Evolutionary conservation across 768 basidiomycete species (phyloP).

Genomic region (Naganishia antarctica): DNA sequence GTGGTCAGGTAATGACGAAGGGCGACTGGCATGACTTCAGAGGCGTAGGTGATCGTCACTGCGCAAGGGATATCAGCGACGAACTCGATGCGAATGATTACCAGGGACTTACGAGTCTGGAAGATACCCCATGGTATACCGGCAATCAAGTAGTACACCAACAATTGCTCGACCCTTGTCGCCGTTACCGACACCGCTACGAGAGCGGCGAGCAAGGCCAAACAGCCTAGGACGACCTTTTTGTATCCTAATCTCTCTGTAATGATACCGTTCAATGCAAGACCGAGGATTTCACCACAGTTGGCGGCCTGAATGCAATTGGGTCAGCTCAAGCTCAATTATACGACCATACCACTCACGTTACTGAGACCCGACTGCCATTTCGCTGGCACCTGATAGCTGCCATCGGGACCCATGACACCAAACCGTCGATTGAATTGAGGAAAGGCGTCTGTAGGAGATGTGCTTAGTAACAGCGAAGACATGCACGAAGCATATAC

Average conservation of each 20-base stretch:
- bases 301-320: constrained; percentile 48
- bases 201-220: constrained; percentile 36
- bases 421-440: constrained; percentile 45
- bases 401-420: constrained; percentile 36
- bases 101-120: constrained; percentile 15
- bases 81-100: background rate
- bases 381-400: constrained; percentile 47
- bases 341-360: constrained; percentile 20
- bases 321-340: no score
- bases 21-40: constrained; percentile 45
- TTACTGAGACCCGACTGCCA: constrained; percentile 51
- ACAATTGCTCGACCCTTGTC: constrained; percentile 20
- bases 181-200: constrained; percentile 32
- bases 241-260: constrained; percentile 50
- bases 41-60: constrained; percentile 42
- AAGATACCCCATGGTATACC: constrained; percentile 28
- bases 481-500: background rate
- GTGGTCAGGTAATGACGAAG: constrained; percentile 44
- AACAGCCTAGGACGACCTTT: constrained; percentile 43
- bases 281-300: constrained; percentile 49
- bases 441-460: constrained; percentile 36
- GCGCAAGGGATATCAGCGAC: background rate
- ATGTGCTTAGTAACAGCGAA: background rate
- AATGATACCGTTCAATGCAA: constrained; percentile 47
- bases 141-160: constrained; percentile 26